Conservation (phyloP, 1,284 basidiomycete species). For the Puccinia novopanici region DNA sequence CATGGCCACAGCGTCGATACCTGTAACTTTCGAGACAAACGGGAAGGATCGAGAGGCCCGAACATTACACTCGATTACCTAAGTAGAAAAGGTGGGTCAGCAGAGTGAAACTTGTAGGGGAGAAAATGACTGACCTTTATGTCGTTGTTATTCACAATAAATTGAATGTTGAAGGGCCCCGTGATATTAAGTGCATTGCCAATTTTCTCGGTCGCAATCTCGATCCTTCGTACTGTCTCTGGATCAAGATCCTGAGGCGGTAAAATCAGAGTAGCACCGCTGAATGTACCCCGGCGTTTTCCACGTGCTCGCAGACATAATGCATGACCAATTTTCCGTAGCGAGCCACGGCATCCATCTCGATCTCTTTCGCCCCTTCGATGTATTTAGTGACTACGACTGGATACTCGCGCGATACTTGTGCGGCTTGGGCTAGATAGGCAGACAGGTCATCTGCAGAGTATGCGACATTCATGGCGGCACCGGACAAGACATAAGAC, state of each 20-base stretch:
- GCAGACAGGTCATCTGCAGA: constrained; percentile 84
- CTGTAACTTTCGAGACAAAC: too few relatives aligned
- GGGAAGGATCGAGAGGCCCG: too few relatives aligned
- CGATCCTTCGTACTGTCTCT: constrained; percentile 90
- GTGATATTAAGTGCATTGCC: too few relatives aligned
- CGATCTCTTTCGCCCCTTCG: constrained; percentile 98
- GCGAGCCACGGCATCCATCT: constrained; percentile 97
- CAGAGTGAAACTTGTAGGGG: too few relatives aligned
- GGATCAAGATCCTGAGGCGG: constrained; percentile 97
- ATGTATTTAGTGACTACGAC: constrained; percentile 99
- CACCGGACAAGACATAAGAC: constrained; percentile 95
- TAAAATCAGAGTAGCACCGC: constrained; percentile 94
- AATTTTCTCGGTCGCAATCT: too few relatives aligned
- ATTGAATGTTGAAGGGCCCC: too few relatives aligned
- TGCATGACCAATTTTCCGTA: constrained; percentile 99
- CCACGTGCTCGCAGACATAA: constrained; percentile 98
- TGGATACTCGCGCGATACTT: constrained; percentile 93
- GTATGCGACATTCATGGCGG: constrained; percentile 98
- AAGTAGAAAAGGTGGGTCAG: too few relatives aligned
- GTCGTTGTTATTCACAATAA: too few relatives aligned
- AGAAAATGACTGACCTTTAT: too few relatives aligned
- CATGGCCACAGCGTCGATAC: constrained; percentile 95
- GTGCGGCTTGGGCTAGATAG: constrained; percentile 93
- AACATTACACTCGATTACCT: too few relatives aligned
- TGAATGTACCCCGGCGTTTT: constrained; percentile 98